Conservation (phyloP, 257 asterid species). For the Solanum chiquidenum region DNA sequence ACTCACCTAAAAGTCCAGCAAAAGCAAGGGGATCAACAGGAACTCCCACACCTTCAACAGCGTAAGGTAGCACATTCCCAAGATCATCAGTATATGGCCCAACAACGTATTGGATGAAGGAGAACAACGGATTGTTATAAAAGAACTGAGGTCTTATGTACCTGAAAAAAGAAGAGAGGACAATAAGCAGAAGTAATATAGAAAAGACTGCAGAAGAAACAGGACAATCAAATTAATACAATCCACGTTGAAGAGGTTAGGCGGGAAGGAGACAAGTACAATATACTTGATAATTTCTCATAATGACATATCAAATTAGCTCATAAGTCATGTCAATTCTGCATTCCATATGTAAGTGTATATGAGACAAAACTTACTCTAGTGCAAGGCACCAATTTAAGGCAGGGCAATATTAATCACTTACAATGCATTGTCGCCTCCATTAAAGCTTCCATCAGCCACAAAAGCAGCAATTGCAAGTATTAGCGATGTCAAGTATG, state of each 20-base stretch:
- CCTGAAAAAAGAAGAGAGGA: slow-evolving; percentile 29
- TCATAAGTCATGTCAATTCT: neutral
- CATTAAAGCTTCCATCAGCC: slow-evolving; percentile 82
- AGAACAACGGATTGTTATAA: slow-evolving; percentile 75
- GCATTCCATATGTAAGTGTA: neutral
- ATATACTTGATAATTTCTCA: neutral
- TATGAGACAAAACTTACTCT: neutral
- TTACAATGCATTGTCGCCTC: slow-evolving; percentile 87
- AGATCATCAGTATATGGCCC: slow-evolving; percentile 90
- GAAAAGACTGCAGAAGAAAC: neutral
- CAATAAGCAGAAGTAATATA: neutral
- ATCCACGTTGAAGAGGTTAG: neutral
- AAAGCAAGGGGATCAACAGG: slow-evolving; percentile 97
- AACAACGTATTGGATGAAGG: slow-evolving; percentile 71
- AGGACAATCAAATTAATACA: neutral
- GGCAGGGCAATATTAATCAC: slow-evolving; percentile 5
- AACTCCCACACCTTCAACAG: slow-evolving; percentile 93
- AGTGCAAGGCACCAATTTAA: neutral
- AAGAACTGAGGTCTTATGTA: slow-evolving; percentile 92
- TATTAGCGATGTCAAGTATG: slow-evolving; percentile 60
- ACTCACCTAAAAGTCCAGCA: slow-evolving; percentile 81
- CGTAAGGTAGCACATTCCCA: slow-evolving; percentile 81
- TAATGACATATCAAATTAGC: neutral
- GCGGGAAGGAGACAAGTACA: neutral
- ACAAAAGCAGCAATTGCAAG: slow-evolving; percentile 65